These are phyloP conservation scores for Wilcoxina mikolae DNA, from an alignment of 495 filamentous ascomycete genomes.

Conservation along the genomic window DNA sequence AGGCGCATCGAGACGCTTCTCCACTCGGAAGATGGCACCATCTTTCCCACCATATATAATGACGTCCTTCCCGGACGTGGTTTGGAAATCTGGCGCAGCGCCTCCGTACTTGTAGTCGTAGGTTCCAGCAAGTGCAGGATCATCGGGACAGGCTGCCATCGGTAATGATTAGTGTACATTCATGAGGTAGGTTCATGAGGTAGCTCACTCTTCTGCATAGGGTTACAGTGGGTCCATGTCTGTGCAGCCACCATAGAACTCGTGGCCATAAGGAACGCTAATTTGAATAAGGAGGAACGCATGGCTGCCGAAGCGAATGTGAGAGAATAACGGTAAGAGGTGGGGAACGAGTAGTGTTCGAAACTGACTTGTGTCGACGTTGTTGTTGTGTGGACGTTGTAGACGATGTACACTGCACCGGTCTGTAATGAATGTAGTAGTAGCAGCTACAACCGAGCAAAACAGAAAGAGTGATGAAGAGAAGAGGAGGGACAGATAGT, in stretches of 20 bases:
- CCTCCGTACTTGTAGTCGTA: slow-evolving; percentile 33
- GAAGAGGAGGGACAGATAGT: neutral
- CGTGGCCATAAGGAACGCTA: neutral
- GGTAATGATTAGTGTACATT: neutral
- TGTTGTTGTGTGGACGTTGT: neutral
- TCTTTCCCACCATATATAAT: slow-evolving; percentile 53
- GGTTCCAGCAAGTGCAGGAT: slow-evolving; percentile 68
- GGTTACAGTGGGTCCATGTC: slow-evolving; percentile 64
- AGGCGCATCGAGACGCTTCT: slow-evolving; percentile 67
- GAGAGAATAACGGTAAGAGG: slow-evolving; percentile 1
- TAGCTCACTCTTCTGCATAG: slow-evolving; percentile 48
- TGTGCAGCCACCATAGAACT: slow-evolving; percentile 43
- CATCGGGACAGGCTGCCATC: slow-evolving; percentile 44
- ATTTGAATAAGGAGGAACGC: neutral
- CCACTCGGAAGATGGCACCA: slow-evolving; percentile 73
- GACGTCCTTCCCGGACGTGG: slow-evolving; percentile 53
- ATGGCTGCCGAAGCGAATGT: slow-evolving; percentile 24
- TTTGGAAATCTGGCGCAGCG: slow-evolving; percentile 40
- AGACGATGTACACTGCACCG: neutral
- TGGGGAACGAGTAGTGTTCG: neutral
- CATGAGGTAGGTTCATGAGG: neutral
- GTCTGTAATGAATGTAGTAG: neutral
- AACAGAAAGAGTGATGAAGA: neutral
- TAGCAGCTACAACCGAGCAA: neutral
- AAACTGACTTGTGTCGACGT: neutral